Evolutionary conservation across 192 early-diverging fungal genomes (phyloP).

Genomic region (Endogone sp.): DNA sequence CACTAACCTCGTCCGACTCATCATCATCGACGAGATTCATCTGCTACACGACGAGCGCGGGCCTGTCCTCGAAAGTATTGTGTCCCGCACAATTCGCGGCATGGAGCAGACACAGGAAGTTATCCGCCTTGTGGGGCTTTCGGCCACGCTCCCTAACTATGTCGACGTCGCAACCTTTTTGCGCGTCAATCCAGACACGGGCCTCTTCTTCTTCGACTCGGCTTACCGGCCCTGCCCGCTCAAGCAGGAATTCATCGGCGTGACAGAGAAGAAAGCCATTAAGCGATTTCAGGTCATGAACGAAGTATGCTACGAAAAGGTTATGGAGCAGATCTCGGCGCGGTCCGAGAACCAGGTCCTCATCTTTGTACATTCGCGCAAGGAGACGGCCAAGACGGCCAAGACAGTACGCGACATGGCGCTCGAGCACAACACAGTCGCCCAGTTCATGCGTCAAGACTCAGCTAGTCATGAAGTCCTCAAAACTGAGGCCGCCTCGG

Average conservation of each 20-base stretch:
- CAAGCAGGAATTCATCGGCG: constrained; percentile 94
- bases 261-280: constrained; percentile 95
- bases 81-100: constrained; percentile 77
- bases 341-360: constrained; percentile 80
- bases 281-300: constrained; percentile 95
- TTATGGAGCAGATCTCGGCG: constrained; percentile 75
- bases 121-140: constrained; percentile 89
- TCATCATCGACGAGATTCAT: constrained; percentile 98
- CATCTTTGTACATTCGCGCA: constrained; percentile 96
- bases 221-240: constrained; percentile 92
- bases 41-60: constrained; percentile 97
- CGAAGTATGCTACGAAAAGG: constrained; percentile 94
- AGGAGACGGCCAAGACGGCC: constrained; percentile 95
- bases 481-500: constrained; percentile 70
- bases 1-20: constrained; percentile 80
- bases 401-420: constrained; percentile 91
- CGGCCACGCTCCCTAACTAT: constrained; percentile 96
- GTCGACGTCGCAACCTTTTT: constrained; percentile 92
- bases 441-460: constrained; percentile 76
- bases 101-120: constrained; percentile 89
- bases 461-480: constrained; percentile 83
- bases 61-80: constrained; percentile 91
- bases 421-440: constrained; percentile 81
- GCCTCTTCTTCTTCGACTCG: constrained; percentile 93
- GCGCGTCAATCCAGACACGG: constrained; percentile 74